These are phyloP conservation scores for Rhododendron simsii DNA, from an alignment of 148 eudicot genomes.

Conservation along the genomic window DNA sequence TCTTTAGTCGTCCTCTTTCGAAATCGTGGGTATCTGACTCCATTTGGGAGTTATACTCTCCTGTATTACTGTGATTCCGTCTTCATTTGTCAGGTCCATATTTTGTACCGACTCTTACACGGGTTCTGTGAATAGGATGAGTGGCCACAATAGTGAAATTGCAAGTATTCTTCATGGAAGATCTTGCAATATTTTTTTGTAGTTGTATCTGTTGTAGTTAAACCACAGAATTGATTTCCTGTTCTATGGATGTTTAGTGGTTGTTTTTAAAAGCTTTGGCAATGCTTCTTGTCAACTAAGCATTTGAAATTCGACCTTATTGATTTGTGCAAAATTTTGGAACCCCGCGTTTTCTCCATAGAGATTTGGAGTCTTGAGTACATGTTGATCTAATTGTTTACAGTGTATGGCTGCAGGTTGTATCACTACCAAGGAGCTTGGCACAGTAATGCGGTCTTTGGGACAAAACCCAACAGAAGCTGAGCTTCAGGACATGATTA, in stretches of 20 bases:
- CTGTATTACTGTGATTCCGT: not conserved
- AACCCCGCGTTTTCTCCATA: no score
- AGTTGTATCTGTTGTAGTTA: not conserved
- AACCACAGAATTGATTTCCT: not conserved
- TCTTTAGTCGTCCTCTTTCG: not conserved
- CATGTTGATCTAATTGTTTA: not conserved
- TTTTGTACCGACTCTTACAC: not conserved
- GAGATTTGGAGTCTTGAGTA: not conserved
- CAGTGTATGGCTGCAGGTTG: slow-evolving; percentile 23
- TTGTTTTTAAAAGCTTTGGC: not conserved
- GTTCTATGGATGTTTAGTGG: not conserved
- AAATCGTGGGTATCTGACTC: not conserved
- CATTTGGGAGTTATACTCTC: not conserved
- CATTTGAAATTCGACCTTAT: not conserved
- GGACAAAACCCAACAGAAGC: slow-evolving; percentile 47
- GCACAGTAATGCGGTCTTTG: slow-evolving; percentile 43
- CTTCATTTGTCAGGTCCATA: not conserved
- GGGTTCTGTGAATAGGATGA: not conserved
- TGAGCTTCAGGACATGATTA: slow-evolving; percentile 43
- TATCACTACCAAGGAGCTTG: slow-evolving; percentile 44
- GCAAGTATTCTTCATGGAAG: not conserved
- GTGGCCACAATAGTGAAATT: not conserved
- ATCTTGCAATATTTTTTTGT: not conserved
- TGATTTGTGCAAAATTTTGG: not conserved
- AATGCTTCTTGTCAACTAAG: not conserved